These are phyloP conservation scores for Sphagnum fallax DNA, from an alignment of 228 moss, liverwort and hornwort species.

Conservation along the genomic window DNA sequence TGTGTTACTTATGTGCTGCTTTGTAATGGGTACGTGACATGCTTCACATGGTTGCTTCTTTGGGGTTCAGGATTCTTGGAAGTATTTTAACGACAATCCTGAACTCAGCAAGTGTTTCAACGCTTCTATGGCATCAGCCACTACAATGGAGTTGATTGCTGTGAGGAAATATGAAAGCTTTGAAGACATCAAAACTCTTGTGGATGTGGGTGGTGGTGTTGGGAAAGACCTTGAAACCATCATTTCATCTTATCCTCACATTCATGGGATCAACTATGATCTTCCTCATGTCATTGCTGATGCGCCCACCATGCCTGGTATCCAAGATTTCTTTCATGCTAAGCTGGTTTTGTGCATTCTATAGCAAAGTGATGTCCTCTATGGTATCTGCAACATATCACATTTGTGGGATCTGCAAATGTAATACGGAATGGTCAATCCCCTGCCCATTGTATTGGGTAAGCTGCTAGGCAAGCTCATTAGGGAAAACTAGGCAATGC, in stretches of 20 bases:
- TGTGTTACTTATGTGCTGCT: too few relatives aligned
- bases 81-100: too few relatives aligned
- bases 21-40: too few relatives aligned
- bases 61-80: too few relatives aligned
- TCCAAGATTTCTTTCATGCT: too few relatives aligned
- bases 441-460: too few relatives aligned
- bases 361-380: not conserved
- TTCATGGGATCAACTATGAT: conserved; percentile 46
- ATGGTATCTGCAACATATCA: not conserved
- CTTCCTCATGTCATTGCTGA: conserved; percentile 18
- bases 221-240: conserved; percentile 22
- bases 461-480: not conserved
- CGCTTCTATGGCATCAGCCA: too few relatives aligned
- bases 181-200: conserved; percentile 17
- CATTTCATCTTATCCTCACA: conserved; percentile 23
- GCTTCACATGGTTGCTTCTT: too few relatives aligned
- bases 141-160: too few relatives aligned
- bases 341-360: too few relatives aligned
- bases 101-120: too few relatives aligned
- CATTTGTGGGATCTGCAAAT: not conserved
- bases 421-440: too few relatives aligned
- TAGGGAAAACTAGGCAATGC: not conserved
- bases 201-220: conserved; percentile 45
- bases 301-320: conserved; percentile 4
- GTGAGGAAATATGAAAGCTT: conserved; percentile 12